phyloP scores from a whole-genome alignment of 2,329 filamentous ascomycete species.

The Chrysosporium queenslandicum region DNA sequence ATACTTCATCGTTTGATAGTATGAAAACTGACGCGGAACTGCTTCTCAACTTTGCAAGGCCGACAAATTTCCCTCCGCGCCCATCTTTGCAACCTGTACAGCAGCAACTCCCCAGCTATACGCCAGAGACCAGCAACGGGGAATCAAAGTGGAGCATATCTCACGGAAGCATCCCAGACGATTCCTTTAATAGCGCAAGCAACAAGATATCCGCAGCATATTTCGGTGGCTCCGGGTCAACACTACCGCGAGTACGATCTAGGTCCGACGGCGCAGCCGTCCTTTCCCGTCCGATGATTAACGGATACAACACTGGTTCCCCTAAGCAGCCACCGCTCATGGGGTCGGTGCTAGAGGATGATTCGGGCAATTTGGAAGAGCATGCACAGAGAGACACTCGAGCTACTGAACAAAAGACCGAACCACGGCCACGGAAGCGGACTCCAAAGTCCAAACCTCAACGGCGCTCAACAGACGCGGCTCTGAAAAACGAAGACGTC shows the following conservation, averaged over 20 bases:
- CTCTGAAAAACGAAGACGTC: conserved; percentile 4
- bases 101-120: conserved; percentile 23
- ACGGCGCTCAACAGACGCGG: not conserved
- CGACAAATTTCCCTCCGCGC: conserved; percentile 27
- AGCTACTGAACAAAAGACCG: not conserved
- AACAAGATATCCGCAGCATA: conserved; percentile 8
- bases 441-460: conserved; percentile 1
- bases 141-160: conserved; percentile 7
- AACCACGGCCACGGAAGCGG: not conserved
- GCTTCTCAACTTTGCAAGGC: conserved; percentile 37
- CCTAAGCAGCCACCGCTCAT: conserved; percentile 4
- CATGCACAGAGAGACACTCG: not conserved
- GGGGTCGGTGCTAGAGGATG: conserved; percentile 15
- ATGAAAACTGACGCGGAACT: conserved; percentile 42
- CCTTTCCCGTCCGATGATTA: conserved; percentile 30
- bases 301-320: conserved; percentile 18
- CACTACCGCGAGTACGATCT: conserved; percentile 32
- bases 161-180: not conserved
- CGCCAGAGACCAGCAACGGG: conserved; percentile 23
- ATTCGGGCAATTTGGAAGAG: not conserved
- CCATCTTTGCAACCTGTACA: conserved; percentile 13
- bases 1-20: conserved; percentile 22
- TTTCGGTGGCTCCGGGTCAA: conserved; percentile 1
- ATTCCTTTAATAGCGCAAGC: not conserved
- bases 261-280: conserved; percentile 36